Conservation (phyloP, 2,329 filamentous ascomycete species). For the Aureobasidium pullulans region DNA sequence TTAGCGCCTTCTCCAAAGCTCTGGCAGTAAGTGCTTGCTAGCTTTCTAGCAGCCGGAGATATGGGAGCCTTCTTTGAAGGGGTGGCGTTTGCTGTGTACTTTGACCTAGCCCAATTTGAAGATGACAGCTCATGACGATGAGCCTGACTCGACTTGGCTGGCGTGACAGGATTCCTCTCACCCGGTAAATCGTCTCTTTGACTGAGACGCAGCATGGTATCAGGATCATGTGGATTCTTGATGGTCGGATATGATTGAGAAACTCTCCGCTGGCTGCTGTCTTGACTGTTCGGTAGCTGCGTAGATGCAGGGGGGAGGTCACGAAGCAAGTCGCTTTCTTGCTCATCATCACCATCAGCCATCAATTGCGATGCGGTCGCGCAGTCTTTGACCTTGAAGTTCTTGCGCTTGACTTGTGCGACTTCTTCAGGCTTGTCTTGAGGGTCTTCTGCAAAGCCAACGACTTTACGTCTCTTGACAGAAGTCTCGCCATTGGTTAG, state of each 20-base stretch:
- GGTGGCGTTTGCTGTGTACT: conserved; percentile 19
- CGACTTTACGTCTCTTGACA: conserved; percentile 11
- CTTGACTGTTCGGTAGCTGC: conserved; percentile 19
- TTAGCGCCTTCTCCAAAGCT: background rate
- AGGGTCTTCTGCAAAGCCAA: background rate
- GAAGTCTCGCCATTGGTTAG: background rate
- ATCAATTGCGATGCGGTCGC: conserved; percentile 11
- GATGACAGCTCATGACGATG: background rate
- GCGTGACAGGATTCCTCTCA: conserved; percentile 42
- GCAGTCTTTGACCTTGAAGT: conserved; percentile 20
- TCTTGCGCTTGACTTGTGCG: background rate
- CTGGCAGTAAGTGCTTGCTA: background rate
- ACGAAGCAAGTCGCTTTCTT: conserved; percentile 8
- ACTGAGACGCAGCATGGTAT: conserved; percentile 57
- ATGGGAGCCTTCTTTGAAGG: background rate
- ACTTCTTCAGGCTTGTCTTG: background rate
- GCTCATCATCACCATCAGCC: background rate
- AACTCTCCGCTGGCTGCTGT: background rate
- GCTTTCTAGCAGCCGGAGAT: background rate
- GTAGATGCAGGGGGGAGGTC: conserved; percentile 22
- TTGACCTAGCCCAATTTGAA: conserved; percentile 28
- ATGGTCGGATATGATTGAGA: conserved; percentile 63
- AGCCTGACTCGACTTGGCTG: conserved; percentile 17
- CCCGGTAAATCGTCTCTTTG: conserved; percentile 45
- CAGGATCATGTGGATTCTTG: conserved; percentile 64